Base-by-base conservation (phyloP, 1,139 yeast genomes). In the Candida gigantensis region DNA sequence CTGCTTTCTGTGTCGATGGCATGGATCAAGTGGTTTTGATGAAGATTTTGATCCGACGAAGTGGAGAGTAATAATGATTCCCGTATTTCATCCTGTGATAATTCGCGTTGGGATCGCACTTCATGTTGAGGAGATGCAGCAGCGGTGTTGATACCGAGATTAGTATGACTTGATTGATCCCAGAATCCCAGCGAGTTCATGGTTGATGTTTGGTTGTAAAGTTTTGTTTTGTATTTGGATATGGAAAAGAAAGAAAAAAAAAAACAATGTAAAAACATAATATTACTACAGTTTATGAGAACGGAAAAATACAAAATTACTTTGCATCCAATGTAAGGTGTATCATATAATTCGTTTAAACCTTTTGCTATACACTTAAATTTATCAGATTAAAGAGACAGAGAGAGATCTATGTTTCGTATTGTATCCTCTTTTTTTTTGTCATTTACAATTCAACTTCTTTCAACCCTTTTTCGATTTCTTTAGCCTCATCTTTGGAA, bases 61-160 rank as follows among this genome's bases (percentile, higher is more conserved):
- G n/a, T n/a, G n/a, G 57, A 53, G 5, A 60, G 51, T 4, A 58
- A 55, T 13, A 65, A 52, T 3, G 69, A 60, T 40, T 64, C 68
- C 24, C 65, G 51, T 9, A 65, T 46, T 43, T 66, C 72, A 20
- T 61, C 62, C 23, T 53, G 63, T 1, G 72, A 60, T 20, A 65
- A 61, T 13, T 54, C 52, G 8, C 54, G 60, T 43, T 66, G 72
- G 2, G 59, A 47, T 38, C 60, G 68, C 1, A 65, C 52, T 41
- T 60, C 60, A 43, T 65, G 71, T 21, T 57, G 58, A 4, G 31
- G 14, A 14, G 11, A 24, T n/a, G n/a, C n/a, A 8, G 16, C 6
- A 11, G 28, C 6, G 27, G 24, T 25, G 28, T 27, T 16, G 24
- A 15, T 17, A 20, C 23, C 7, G 16, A 16, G 9, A 9, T 23